Evolutionary conservation across 768 basidiomycete species (phyloP), one percentile per base, ranked within the genome.

Genomic region (Trametes meyenii): DNA sequence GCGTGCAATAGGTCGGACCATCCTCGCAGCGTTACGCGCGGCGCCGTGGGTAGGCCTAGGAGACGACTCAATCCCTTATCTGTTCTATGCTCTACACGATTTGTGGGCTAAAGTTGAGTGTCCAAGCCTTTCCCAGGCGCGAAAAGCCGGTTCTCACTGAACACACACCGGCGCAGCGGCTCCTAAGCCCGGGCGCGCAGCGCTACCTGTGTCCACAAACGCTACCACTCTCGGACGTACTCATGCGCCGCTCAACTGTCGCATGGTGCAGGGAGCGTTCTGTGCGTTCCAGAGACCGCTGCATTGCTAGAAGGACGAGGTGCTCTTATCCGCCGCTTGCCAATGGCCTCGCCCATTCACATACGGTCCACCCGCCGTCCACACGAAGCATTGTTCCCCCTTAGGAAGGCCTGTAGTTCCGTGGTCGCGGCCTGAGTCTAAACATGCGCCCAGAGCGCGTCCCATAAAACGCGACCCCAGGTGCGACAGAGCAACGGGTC

Each of bases 71-170:
- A 45, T 52, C 50, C 52, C 4, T 63, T 63, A 63, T 55, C 57
- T 23, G 38, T 16, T 8, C n/a, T 13, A 7, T 19, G 3, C 5
- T 1, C 14, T 24, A 10, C n/a, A 29, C 23, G 52, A 63, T 63
- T 50, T 50, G 62, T 29, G 36, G 45, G 48, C 62, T 54, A 58
- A 54, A 62, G 50, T 53, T 54, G 52, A 53, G 33, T 29, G 17
- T 43, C 21, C 51, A 35, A 26, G 46, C 19, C 23, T 14, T 63
- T 63, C 62, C 62, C 62, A 63, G 51, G 56, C 21, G 2, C 19
- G 19, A 16, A 24, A 5, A 14, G 2, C 40, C 57, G 51, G 45
- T 54, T 63, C 62, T 55, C 62, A 63, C 62, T 36, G 38, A 23
- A 45, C 16, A 53, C 51, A 46, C 26, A 36, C 51, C 56, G 45